Base-by-base conservation (phyloP, 805 yeast genomes). In the Lachancea cidri region DNA sequence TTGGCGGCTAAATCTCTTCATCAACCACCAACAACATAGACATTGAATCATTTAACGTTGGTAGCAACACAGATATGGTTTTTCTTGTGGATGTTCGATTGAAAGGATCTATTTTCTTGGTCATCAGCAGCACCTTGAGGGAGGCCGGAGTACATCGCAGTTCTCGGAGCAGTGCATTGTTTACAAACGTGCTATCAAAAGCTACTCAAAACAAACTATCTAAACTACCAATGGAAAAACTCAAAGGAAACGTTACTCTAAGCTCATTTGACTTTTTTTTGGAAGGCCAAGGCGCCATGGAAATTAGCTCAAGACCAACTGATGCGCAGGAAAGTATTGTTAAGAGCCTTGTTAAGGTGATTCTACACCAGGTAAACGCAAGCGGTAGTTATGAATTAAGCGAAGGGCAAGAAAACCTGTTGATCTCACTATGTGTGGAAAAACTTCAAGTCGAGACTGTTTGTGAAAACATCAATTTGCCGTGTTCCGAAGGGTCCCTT, bases 251-350 rank as follows among this genome's bases (percentile, higher is more conserved):
- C 16, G 17, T 49, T 36, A 36, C 40, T 8, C 38, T 54, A 25
- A 42, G 41, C 4, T 39, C 53, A 4, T 22, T 33, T 17, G 42
- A 47, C 19, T 37, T 55, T 16, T 35, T 52, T n/a, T 35, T 47
- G 13, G 57, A 52, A 13, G 61, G 61, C 1, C 56, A 56, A 36
- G 59, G 59, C 5, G 50, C 56, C 32, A 48, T 56, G 15, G 54
- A 52, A 38, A 50, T 56, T 5, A 37, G 43, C 22, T 47, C 46
- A n/a, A 54, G 51, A 3, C 59, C 58, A 7, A 52, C 59, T 2
- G 47, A 39, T 13, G 58, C 59, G 7, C 58, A 54, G 24, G 45
- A 31, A 7, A 50, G 49, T n/a, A 44, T 55, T 6, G 43, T 55
- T 14, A 46, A 46, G 29, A 52, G 53, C 39, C 32, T 55, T 5